Conservation (phyloP, 257 asterid genomes). For the Nyctanthes arbortristis region DNA sequence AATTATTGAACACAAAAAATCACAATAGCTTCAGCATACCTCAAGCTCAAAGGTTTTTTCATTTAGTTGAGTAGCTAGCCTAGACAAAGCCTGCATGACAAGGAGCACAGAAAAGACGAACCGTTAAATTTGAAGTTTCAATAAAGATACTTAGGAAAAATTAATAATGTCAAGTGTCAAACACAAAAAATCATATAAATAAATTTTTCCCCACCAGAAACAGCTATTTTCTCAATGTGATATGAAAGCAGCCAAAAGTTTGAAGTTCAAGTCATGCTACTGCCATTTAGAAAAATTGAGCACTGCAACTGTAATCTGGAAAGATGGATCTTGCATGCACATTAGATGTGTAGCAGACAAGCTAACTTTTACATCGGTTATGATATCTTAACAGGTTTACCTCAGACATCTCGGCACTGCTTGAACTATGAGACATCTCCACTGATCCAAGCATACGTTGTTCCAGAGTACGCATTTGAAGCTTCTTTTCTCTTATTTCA, state of each 20-base stretch:
- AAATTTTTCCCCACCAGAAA: background rate
- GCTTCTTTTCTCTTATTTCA: constrained; percentile 71
- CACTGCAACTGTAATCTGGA: no score
- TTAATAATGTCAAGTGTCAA: background rate
- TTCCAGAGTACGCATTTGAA: constrained; percentile 65
- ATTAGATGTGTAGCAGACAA: background rate
- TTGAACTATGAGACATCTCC: constrained; percentile 55
- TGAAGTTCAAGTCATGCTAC: no score
- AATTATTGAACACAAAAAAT: constrained; percentile 13
- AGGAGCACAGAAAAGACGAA: background rate
- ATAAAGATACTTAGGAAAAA: constrained; percentile 8
- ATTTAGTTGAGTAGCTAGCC: constrained; percentile 72
- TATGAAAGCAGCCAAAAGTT: no score
- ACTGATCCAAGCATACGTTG: constrained; percentile 83
- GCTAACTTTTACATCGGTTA: background rate
- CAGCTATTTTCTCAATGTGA: background rate
- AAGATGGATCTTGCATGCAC: background rate
- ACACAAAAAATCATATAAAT: background rate
- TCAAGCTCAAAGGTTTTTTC: constrained; percentile 81
- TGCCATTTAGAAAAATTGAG: no score
- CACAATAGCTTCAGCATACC: constrained; percentile 43
- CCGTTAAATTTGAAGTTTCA: background rate
- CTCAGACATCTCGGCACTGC: constrained; percentile 57
- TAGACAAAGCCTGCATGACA: constrained; percentile 55
- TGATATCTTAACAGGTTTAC: constrained; percentile 27